Evolutionary conservation across 208 protist species (phyloP), one percentile per base, ranked within the genome.

Genomic region (Trypanosoma conorhini): DNA sequence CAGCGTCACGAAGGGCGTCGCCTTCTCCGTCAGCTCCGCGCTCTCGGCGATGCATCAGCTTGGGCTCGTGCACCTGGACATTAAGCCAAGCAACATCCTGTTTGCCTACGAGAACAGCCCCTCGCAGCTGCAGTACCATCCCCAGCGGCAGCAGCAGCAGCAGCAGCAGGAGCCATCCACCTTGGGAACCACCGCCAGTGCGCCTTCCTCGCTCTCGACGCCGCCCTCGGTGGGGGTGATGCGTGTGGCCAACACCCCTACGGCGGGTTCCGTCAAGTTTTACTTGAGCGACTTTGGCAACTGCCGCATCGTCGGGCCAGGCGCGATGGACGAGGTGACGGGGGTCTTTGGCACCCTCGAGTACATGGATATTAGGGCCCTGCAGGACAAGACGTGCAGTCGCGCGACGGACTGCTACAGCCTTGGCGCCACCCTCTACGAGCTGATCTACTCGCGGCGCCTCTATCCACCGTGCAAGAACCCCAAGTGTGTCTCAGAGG

Each of bases 241-340:
- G 38, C 52, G 35, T 71, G 30, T 28, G 26, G 30, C 56, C 5
- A 38, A 28, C 22, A 10, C 26, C 13, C 35, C 52, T 5, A 50
- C 12, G 15, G 30, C 63, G 33, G 59, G 67, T 44, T 74, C 85
- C 9, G 64, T 93, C 22, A 91, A 91, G 63, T 96, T 96, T 69
- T 96, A 94, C 62, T 74, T 96, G 4, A 91, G 82, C 40, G 91
- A 96, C 76, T 96, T 94, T 61, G 91, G 91, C 56, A 96, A 96
- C 75, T 93, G 91, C 72, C 84, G 80, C 28, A 65, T 96, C 31
- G 82, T 96, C 33, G 86, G 82, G 0, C 86, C 85, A 0, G 44
- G 63, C 22, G 31, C 52, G 19, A 50, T 73, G n/a, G 86, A 80
- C 55, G 61, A 68, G 22, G 86, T 96, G 2, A 60, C 61, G 1